Conservation (phyloP, 495 filamentous ascomycete species). For the Aspergillus bridgeri region DNA sequence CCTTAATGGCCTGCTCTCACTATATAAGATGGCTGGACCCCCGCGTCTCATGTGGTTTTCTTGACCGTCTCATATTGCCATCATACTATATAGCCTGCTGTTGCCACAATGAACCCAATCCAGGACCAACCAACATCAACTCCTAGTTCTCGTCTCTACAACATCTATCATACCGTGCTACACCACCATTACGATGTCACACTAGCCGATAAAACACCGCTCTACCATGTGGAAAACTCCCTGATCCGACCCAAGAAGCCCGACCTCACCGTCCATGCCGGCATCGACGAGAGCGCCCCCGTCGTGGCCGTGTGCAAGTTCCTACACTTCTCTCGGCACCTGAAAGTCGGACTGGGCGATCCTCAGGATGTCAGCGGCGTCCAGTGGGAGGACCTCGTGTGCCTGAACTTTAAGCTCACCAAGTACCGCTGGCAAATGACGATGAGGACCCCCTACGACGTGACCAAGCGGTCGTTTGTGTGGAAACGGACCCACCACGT, state of each 20-base stretch:
- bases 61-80: background rate
- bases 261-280: constrained; percentile 33
- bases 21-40: background rate
- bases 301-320: constrained; percentile 31
- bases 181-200: constrained; percentile 29
- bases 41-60: background rate
- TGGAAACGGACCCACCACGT: constrained; percentile 36
- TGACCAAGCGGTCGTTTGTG: constrained; percentile 21
- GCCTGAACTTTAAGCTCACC: constrained; percentile 15
- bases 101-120: background rate
- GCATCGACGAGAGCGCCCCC: constrained; percentile 23
- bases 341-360: constrained; percentile 32
- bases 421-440: constrained; percentile 29
- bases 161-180: constrained; percentile 27
- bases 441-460: constrained; percentile 2
- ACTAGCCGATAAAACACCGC: constrained; percentile 15
- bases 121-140: background rate
- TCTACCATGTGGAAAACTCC: constrained; percentile 32
- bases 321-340: constrained; percentile 32
- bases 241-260: constrained; percentile 25
- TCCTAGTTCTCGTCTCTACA: constrained; percentile 4
- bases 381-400: constrained; percentile 26
- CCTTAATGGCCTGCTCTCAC: background rate
- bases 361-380: constrained; percentile 17
- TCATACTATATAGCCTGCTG: background rate